These are phyloP conservation scores for Byssoonygena ceratinophila DNA, from an alignment of 2,329 filamentous ascomycete genomes.

Conservation along the genomic window DNA sequence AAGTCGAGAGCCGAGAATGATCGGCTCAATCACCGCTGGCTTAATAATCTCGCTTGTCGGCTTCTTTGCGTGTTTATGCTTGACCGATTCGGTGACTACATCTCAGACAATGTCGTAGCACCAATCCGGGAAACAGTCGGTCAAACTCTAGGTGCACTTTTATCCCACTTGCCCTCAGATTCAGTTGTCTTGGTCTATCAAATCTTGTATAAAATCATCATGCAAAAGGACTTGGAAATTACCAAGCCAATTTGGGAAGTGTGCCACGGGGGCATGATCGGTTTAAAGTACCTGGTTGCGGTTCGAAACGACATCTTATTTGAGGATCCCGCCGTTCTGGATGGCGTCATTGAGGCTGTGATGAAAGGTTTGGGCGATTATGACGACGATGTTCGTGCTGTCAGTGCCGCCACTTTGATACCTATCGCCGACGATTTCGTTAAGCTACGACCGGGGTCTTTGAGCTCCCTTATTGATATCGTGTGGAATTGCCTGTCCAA, in stretches of 20 bases:
- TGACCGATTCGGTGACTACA: constrained; percentile 94
- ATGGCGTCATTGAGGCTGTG: constrained; percentile 81
- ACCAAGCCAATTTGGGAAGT: constrained; percentile 78
- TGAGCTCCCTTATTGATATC: constrained; percentile 78
- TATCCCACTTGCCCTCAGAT: constrained; percentile 67
- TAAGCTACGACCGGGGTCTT: constrained; percentile 62
- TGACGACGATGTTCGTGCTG: constrained; percentile 92
- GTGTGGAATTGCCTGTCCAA: constrained; percentile 97
- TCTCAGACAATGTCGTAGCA: constrained; percentile 91
- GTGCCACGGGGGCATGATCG: constrained; percentile 96
- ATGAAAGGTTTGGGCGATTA: constrained; percentile 87
- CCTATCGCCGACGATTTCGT: constrained; percentile 95
- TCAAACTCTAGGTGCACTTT: constrained; percentile 78
- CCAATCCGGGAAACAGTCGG: constrained; percentile 93
- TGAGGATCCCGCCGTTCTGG: constrained; percentile 72
- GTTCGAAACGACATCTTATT: constrained; percentile 86
- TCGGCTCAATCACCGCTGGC: constrained; percentile 66
- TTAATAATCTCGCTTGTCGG: constrained; percentile 89
- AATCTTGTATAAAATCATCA: constrained; percentile 78
- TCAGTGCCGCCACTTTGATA: constrained; percentile 93
- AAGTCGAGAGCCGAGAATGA: constrained; percentile 68
- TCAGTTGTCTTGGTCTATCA: constrained; percentile 78
- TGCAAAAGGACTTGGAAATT: constrained; percentile 70
- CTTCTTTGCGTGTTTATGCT: constrained; percentile 94
- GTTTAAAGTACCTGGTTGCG: constrained; percentile 85